These are phyloP conservation scores for Fusarium nematophilum DNA, from an alignment of 2,329 filamentous ascomycete species.

Conservation along the genomic window DNA sequence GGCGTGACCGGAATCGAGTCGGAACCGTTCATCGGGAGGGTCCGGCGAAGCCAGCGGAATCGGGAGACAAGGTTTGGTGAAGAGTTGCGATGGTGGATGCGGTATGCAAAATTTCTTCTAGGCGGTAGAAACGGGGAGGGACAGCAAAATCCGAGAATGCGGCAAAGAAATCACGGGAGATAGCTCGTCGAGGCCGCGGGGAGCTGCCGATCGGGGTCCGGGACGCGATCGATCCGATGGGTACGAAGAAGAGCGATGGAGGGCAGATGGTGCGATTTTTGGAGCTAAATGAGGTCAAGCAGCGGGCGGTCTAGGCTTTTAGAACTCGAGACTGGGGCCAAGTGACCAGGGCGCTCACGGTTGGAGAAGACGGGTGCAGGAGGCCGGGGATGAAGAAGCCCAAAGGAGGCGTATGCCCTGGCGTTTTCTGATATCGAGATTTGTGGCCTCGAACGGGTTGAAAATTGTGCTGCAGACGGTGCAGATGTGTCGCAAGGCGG, in stretches of 20 bases:
- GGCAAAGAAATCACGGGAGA: slow-evolving; percentile 34
- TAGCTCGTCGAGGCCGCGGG: slow-evolving; percentile 23
- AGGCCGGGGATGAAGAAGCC: slow-evolving; percentile 11
- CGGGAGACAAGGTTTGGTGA: slow-evolving; percentile 1
- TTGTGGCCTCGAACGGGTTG: background rate
- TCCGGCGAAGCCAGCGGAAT: slow-evolving; percentile 4
- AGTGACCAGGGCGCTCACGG: slow-evolving; percentile 27
- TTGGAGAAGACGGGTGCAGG: slow-evolving; percentile 24
- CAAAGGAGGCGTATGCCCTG: slow-evolving; percentile 9
- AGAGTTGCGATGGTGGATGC: slow-evolving; percentile 1
- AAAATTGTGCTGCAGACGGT: slow-evolving; percentile 11
- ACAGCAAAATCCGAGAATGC: slow-evolving; percentile 19
- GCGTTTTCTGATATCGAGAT: slow-evolving; percentile 11
- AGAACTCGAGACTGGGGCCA: slow-evolving; percentile 21
- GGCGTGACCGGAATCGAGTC: slow-evolving; percentile 58
- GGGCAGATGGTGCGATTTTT: slow-evolving; percentile 45
- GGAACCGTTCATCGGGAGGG: slow-evolving; percentile 42
- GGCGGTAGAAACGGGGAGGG: slow-evolving; percentile 8
- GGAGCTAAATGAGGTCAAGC: slow-evolving; percentile 40
- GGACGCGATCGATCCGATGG: slow-evolving; percentile 44
- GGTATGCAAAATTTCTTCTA: slow-evolving; percentile 1
- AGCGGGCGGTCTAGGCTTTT: slow-evolving; percentile 42
- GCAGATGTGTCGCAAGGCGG: slow-evolving; percentile 5
- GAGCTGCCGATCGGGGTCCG: slow-evolving; percentile 38
- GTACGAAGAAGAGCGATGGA: slow-evolving; percentile 39